These are phyloP conservation scores for Theileria parva DNA, from an alignment of 169 alveolate genomes.

Conservation along the genomic window DNA sequence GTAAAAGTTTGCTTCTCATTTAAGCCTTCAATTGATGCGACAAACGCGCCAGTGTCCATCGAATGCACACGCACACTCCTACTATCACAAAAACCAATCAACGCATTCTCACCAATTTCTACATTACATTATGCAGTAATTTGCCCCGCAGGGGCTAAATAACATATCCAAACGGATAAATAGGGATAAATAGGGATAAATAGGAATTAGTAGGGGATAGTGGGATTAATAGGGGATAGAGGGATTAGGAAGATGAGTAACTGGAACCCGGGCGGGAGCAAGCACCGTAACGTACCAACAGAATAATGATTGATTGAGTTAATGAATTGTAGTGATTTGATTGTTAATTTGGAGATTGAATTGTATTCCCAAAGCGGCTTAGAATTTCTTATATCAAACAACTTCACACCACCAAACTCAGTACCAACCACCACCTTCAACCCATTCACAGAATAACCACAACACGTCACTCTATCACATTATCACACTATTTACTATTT, in stretches of 20 bases:
- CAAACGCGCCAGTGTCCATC: slow-evolving; percentile 36
- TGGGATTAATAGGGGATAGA: too few relatives aligned
- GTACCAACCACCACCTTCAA: slow-evolving; percentile 73
- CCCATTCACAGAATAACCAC: slow-evolving; percentile 71
- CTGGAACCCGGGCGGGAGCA: too few relatives aligned
- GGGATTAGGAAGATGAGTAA: too few relatives aligned
- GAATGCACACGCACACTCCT: slow-evolving; percentile 68
- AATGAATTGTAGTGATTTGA: slow-evolving; percentile 69
- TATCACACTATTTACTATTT: not conserved
- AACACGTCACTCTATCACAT: slow-evolving; percentile 33
- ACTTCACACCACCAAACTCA: slow-evolving; percentile 52
- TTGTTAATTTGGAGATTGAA: slow-evolving; percentile 64
- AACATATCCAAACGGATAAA: too few relatives aligned
- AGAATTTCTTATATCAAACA: slow-evolving; percentile 71
- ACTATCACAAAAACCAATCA: slow-evolving; percentile 70
- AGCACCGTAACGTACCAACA: slow-evolving; percentile 16
- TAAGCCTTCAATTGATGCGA: slow-evolving; percentile 62
- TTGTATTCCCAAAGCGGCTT: slow-evolving; percentile 68
- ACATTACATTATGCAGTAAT: not conserved
- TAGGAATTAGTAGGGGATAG: too few relatives aligned
- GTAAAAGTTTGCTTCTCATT: slow-evolving; percentile 35
- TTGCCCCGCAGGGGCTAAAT: not conserved
- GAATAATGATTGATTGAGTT: slow-evolving; percentile 54
- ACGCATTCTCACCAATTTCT: slow-evolving; percentile 51
- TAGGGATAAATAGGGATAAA: not conserved